Evolutionary conservation across 2,329 filamentous ascomycete species (phyloP), one percentile per base, ranked within the genome.

Genomic region (Epichloe elymi): DNA sequence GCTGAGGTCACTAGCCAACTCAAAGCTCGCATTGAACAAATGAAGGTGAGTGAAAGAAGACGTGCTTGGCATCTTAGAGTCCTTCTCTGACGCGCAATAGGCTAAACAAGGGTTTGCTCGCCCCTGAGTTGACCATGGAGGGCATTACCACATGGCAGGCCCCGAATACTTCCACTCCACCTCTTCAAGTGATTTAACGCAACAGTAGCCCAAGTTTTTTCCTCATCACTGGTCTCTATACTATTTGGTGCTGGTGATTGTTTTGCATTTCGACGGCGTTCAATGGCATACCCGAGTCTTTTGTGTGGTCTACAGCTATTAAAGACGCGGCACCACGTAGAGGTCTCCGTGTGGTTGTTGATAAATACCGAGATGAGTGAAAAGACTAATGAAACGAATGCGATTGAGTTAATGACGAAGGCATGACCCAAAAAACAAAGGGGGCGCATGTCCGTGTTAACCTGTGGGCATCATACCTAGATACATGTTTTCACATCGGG

Each of bases 1-100:
- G 93, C 93, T 2, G 93, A 98, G 72, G 93, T 98, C 52, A 98
- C 93, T 50, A 96, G 90, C 68, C 93, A 96, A 66, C 69, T 98
- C 62, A 98, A 97, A 73, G 89, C 91, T 49, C 82, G 93, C 65
- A 98, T 98, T 67, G 93, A 97, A 73, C 86, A 93, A 74, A 98
- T 98, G 93, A 98, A 97, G 78, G 80, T 79, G 61, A 58, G 70
- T 61, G 8, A 20, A 40, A 23, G 19, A 15, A 15, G 3, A 41
- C 37, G 11, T 37, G 2, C n/a, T 17, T 10, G 35, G 6, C 17
- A 30, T 30, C 19, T 37, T 36, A 19, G 5, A 15, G 17, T 40
- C 8, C 11, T 39, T 35, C 17, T 46, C 50, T 54, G 36, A 54
- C 50, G 8, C 8, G 17, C 11, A 12, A 19, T 17, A 62, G 60